Base-by-base conservation (phyloP, 192 early-diverging fungal species). In the Mortierella hygrophila region DNA sequence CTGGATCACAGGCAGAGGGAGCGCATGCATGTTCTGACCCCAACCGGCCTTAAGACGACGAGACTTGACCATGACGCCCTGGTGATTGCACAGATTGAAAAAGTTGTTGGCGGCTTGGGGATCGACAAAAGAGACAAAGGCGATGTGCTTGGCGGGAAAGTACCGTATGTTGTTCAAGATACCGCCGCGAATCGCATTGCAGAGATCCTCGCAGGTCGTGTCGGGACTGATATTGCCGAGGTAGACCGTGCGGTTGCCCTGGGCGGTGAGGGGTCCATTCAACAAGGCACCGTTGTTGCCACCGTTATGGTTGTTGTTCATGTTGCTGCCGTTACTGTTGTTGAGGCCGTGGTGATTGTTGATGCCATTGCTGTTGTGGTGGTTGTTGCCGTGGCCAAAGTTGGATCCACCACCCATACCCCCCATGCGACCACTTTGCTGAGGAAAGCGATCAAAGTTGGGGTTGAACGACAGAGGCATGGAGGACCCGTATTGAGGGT, bases 181-280 rank as follows among this genome's bases (percentile, higher is more conserved):
- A 16, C 97, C 97, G 32, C 96, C 97, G 23, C 97, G 95, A 83
- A 98, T 94, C 8, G 91, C 93, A 90, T 98, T 96, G 75, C 96
- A 97, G 29, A 98, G 89, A 70, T 97, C 96, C 82, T 96, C 96
- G 32, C 92, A 90, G 0, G 93, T 94, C 20, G 94, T 93, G 68
- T 98, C 97, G 6, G 93, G 93, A 70, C 92, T 92, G 47, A 98
- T 93, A 44, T 90, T 91, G 41, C 96, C 96, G 15, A 98, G 88
- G 82, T 97, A 98, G n/a, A 98, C 90, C 6, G 96, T 96, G 20
- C 97, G 91, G 79, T 95, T 95, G n/a, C 89, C 90, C 70, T 80
- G 79, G 42, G 68, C 87, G 32, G 46, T 82, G 70, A 87, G 52
- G 46, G 55, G 70, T 46, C 26, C 78, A 23, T 37, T 79, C 81